Base-by-base conservation (phyloP, 2,329 filamentous ascomycete genomes). In the Penicillium sp. region DNA sequence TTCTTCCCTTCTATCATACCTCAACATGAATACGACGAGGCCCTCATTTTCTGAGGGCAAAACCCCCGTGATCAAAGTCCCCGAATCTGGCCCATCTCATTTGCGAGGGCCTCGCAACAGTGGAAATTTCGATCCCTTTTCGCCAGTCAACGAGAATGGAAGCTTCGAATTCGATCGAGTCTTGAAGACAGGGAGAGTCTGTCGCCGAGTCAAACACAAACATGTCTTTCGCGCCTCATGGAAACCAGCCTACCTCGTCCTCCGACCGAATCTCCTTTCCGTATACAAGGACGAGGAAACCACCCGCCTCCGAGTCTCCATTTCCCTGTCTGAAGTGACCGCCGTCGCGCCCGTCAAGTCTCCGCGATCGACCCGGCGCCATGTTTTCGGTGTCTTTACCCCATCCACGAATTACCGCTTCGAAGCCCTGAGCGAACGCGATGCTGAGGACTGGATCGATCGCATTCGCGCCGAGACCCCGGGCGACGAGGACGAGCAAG, bases 141-240 rank as follows among this genome's bases (percentile, higher is more conserved):
- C 88, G 28, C 88, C 89, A 4, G 88, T 97, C 56, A 95, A 91
- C 65, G 85, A 95, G 69, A 90, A 95, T 69, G 93, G 93, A 55
- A 93, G 88, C 69, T 98, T 95, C 68, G 90, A 93, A 64, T 95
- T 94, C 64, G 93, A 98, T 69, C 84, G 89, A 44, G 87, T 97
- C 48, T 79, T 97, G 68, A 97, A 95, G 73, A 83, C 85, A 50
- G 90, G 91, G 52, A 85, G 85, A 58, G 83, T 95, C 34, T 80
- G 86, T 64, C 95, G 95, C 71, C 82, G 91, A 59, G 94, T 89
- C 17, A 85, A 90, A 61, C 95, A 91, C 75, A 97, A 91, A 53
- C 95, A 94, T 83, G 88, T 89, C 45, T 75, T 73, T 57, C 64
- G 65, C 53, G 69, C 95, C 82, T 83, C 86, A 55, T 98, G 93